Evolutionary conservation across 495 filamentous ascomycete species (phyloP), one percentile per base, ranked within the genome.

Genomic region (Cercophora sp.): DNA sequence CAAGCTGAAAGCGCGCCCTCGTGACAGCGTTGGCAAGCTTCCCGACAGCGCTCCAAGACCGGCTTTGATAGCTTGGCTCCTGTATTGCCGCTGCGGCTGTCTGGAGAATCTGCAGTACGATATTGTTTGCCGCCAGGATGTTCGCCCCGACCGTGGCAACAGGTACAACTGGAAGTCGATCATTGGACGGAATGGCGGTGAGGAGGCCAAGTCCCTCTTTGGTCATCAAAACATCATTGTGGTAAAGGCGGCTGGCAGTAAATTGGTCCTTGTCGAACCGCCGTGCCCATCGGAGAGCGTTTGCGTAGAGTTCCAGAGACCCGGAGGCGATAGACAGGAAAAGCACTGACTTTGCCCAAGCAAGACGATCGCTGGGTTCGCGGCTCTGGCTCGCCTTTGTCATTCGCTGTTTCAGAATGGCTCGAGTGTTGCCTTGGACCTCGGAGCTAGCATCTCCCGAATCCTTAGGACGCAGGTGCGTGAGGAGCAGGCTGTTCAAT

Each of bases 271-370:
- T 55, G 25, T 58, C 43, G 27, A 60, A 64, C 15, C 55, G 49
- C 23, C 52, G 40, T n/a, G 59, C 49, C 64, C 64, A 67, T 1
- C 15, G 11, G 0, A 64, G 26, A 1, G 59, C 58, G 1, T 56
- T 55, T 3, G 50, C 49, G 34, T 67, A 67, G 15, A 64, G 44
- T n/a, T 52, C 43, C 16, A 57, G 24, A 6, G 45, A 54, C 9
- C 55, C 52, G n/a, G 56, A 45, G 9, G 58, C 61, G 19, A 67
- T 59, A 25, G 48, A 51, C 15, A 62, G 26, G 27, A 52, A 40
- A 19, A 64, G 47, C 15, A 53, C 61, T 8, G 56, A 60, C 18
- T 26, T 34, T 4, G 51, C 51, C 55, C 59, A 62, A 10, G 48
- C 51, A 8, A 45, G 37, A 4, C 57, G 55, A 1, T 36, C 42